phyloP scores from a whole-genome alignment of 495 filamentous ascomycete genomes.

The Lichina pygmaea region DNA sequence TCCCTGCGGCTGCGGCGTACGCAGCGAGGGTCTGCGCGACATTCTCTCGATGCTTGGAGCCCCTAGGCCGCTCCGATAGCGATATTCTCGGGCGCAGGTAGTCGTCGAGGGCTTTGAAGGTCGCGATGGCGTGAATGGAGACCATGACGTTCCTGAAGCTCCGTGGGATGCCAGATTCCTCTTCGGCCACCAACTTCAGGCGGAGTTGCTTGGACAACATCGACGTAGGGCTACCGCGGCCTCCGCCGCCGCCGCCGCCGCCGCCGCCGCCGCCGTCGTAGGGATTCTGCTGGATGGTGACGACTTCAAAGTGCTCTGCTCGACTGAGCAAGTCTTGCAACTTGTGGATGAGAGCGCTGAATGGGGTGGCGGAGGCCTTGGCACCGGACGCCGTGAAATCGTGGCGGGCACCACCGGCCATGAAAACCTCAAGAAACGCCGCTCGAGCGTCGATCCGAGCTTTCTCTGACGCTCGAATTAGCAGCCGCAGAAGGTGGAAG shows the following conservation, averaged over 20 bases:
- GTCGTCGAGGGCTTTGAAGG: slow-evolving; percentile 90
- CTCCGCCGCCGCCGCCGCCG: slow-evolving; percentile 8
- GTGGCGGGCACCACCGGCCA: slow-evolving; percentile 31
- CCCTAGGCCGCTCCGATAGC: slow-evolving; percentile 53
- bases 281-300: slow-evolving; percentile 81
- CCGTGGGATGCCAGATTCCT: slow-evolving; percentile 64
- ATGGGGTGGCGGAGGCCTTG: slow-evolving; percentile 45
- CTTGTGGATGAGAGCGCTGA: slow-evolving; percentile 80
- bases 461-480: not conserved
- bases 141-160: slow-evolving; percentile 86
- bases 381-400: slow-evolving; percentile 24
- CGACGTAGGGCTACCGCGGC: slow-evolving; percentile 70
- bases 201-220: slow-evolving; percentile 94
- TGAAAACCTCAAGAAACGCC: slow-evolving; percentile 84
- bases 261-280: slow-evolving; percentile 31
- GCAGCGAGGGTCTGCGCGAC: slow-evolving; percentile 40
- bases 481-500: not conserved
- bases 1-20: slow-evolving; percentile 38
- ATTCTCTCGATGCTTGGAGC: slow-evolving; percentile 36
- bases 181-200: slow-evolving; percentile 69
- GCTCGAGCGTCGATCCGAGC: slow-evolving; percentile 35
- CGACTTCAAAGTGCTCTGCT: slow-evolving; percentile 91
- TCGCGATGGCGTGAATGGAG: slow-evolving; percentile 93
- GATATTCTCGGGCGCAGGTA: slow-evolving; percentile 80
- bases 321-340: slow-evolving; percentile 86